A percentile compares a stretch with the other conserved stretches of the same genome.
Evolutionary conservation across 345 rosid species (phyloP).

Genomic region (Gynandropsis gynandra): DNA sequence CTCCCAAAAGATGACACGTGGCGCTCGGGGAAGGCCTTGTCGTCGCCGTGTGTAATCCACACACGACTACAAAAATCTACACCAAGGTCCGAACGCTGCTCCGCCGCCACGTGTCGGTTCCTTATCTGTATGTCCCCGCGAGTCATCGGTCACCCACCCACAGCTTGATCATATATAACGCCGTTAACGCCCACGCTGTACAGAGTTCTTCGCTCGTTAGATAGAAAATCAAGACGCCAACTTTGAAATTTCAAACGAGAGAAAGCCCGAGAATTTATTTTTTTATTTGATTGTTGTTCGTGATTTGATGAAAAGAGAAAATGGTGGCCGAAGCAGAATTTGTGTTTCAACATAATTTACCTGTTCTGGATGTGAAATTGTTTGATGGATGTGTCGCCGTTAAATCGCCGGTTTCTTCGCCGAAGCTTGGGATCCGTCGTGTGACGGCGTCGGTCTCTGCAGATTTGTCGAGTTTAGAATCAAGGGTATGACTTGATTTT

Average conservation of each 20-base stretch:
- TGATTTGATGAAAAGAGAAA: conserved; percentile 18
- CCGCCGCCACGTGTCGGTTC: conserved; percentile 36
- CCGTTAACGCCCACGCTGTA: not conserved
- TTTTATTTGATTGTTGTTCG: conserved; percentile 9
- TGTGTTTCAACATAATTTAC: conserved; percentile 43
- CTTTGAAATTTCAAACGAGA: conserved; percentile 19
- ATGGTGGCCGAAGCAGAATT: conserved; percentile 68
- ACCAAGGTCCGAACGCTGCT: too few relatives aligned
- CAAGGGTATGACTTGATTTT: not conserved
- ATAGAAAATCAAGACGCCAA: conserved; percentile 1
- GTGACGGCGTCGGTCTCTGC: conserved; percentile 37
- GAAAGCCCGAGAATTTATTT: not conserved
- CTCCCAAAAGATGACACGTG: conserved; percentile 27
- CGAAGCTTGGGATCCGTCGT: conserved; percentile 27
- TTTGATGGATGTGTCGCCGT: conserved; percentile 22
- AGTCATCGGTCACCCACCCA: conserved; percentile 32
- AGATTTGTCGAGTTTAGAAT: conserved; percentile 31
- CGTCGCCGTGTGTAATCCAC: conserved; percentile 26
- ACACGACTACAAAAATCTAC: conserved; percentile 16
- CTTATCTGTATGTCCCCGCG: too few relatives aligned
- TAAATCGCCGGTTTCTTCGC: conserved; percentile 35
- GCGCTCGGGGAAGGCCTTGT: conserved; percentile 18
- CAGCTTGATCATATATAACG: conserved; percentile 16
- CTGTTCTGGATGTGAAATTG: conserved; percentile 41
- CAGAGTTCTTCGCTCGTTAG: conserved; percentile 14